These are phyloP conservation scores for Clohesyomyces aquaticus DNA, from an alignment of 495 filamentous ascomycete species.

Conservation along the genomic window DNA sequence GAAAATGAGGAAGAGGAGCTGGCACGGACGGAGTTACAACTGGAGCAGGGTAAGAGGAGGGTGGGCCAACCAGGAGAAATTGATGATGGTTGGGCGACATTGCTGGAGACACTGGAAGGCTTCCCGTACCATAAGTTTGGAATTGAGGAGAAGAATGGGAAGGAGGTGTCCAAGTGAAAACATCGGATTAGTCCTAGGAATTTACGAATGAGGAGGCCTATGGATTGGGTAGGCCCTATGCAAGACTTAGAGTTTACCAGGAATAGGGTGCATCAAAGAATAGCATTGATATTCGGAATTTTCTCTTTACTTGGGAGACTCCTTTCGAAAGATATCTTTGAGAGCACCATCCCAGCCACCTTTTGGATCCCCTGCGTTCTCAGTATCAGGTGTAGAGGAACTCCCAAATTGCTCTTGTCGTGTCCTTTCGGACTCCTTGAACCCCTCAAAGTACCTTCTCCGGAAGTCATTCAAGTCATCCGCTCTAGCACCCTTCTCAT, in stretches of 20 bases:
- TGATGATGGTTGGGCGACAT: constrained; percentile 74
- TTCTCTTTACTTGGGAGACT: too few relatives aligned
- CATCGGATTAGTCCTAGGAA: not conserved
- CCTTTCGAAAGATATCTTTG: not conserved
- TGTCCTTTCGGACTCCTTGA: constrained; percentile 36
- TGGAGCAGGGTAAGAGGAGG: constrained; percentile 47
- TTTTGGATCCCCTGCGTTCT: not conserved
- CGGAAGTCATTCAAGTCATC: constrained; percentile 32
- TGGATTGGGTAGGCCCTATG: too few relatives aligned
- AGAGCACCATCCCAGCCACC: not conserved
- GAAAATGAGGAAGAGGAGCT: constrained; percentile 55
- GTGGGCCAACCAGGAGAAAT: constrained; percentile 53
- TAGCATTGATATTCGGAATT: too few relatives aligned
- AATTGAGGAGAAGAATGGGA: constrained; percentile 20
- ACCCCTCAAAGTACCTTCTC: constrained; percentile 45
- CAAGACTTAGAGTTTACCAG: too few relatives aligned
- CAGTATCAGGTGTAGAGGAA: not conserved
- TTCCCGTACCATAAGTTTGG: constrained; percentile 78
- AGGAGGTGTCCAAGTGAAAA: not conserved
- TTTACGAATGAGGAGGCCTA: too few relatives aligned
- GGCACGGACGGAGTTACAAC: constrained; percentile 51
- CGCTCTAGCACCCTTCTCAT: constrained; percentile 28
- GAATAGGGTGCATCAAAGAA: too few relatives aligned
- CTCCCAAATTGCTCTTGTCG: constrained; percentile 8
- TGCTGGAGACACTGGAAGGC: constrained; percentile 62